Evolutionary conservation across 495 filamentous ascomycete species (phyloP).

Genomic region (Aspergillus nidulans): DNA sequence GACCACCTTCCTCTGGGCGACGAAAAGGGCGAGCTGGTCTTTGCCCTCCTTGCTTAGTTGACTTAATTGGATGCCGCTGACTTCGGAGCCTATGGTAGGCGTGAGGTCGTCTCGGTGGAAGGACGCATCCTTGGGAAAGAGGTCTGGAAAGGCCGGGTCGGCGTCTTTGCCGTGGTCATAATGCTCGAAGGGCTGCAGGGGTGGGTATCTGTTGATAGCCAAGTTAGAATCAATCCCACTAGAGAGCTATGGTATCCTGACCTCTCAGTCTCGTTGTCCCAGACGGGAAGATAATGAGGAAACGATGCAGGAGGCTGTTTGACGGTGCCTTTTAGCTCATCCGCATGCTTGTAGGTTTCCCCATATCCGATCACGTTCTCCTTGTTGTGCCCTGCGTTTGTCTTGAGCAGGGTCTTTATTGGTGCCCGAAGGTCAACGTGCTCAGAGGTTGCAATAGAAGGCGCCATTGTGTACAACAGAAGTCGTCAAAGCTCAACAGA

Average conservation of each 20-base stretch:
- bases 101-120: slow-evolving; percentile 43
- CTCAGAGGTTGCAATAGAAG: slow-evolving; percentile 40
- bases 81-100: slow-evolving; percentile 52
- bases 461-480: slow-evolving; percentile 44
- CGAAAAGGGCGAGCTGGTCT: slow-evolving; percentile 54
- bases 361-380: slow-evolving; percentile 54
- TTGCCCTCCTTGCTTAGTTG: slow-evolving; percentile 48
- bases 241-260: slow-evolving; percentile 9
- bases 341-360: slow-evolving; percentile 35
- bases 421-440: slow-evolving; percentile 33
- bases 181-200: slow-evolving; percentile 41
- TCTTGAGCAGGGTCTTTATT: slow-evolving; percentile 33
- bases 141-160: slow-evolving; percentile 48
- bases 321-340: slow-evolving; percentile 41
- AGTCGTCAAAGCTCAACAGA: background rate
- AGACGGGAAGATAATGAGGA: slow-evolving; percentile 72
- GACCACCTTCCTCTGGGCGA: slow-evolving; percentile 55
- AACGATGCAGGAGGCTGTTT: slow-evolving; percentile 52
- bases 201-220: slow-evolving; percentile 32
- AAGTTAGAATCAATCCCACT: background rate
- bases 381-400: slow-evolving; percentile 55
- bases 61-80: slow-evolving; percentile 53
- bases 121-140: slow-evolving; percentile 40
- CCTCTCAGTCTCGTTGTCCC: slow-evolving; percentile 54
- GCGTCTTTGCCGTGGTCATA: slow-evolving; percentile 49